A percentile compares a stretch with the other conserved stretches of the same genome.
Evolutionary conservation across 768 basidiomycete species (phyloP).

Genomic region (Lactarius evosmus): DNA sequence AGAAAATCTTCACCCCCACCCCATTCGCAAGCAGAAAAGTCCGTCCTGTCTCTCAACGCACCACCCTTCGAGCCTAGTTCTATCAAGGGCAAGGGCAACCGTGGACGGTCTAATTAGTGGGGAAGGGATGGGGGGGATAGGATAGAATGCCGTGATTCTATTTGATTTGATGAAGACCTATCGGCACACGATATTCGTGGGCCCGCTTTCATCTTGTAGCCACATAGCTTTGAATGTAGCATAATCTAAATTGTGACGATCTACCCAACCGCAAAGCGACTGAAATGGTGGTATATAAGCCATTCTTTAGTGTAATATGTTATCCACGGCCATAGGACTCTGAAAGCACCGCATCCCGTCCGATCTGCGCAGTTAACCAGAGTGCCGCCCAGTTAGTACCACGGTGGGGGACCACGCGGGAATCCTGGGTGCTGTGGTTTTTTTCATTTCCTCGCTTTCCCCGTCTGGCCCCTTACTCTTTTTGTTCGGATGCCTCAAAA

Average conservation of each 20-base stretch:
- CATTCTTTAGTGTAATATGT: background rate
- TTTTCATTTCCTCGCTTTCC: background rate
- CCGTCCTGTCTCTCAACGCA: slow-evolving; percentile 52
- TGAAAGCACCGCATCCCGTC: slow-evolving; percentile 18
- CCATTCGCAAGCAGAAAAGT: slow-evolving; percentile 27
- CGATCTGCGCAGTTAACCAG: slow-evolving; percentile 32
- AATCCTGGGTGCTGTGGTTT: slow-evolving; percentile 29
- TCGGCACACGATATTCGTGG: slow-evolving; percentile 14
- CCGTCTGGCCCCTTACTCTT: background rate
- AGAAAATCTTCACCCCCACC: slow-evolving; percentile 25
- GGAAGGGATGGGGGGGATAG: background rate
- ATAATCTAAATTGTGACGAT: slow-evolving; percentile 6
- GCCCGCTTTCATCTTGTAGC: slow-evolving; percentile 2
- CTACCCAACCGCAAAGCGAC: background rate
- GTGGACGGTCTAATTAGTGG: background rate
- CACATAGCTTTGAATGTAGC: slow-evolving; percentile 12
- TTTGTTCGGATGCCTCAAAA: too few species aligned
- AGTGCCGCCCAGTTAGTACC: slow-evolving; percentile 31
- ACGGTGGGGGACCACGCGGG: slow-evolving; percentile 32
- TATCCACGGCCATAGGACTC: slow-evolving; percentile 10
- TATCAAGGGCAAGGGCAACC: slow-evolving; percentile 21
- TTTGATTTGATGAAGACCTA: background rate
- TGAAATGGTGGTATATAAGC: background rate
- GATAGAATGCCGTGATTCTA: background rate
- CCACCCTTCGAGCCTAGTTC: slow-evolving; percentile 51